These are phyloP conservation scores for Gracilaria caudata DNA, from an alignment of 23 red algal genomes.

Conservation along the genomic window DNA sequence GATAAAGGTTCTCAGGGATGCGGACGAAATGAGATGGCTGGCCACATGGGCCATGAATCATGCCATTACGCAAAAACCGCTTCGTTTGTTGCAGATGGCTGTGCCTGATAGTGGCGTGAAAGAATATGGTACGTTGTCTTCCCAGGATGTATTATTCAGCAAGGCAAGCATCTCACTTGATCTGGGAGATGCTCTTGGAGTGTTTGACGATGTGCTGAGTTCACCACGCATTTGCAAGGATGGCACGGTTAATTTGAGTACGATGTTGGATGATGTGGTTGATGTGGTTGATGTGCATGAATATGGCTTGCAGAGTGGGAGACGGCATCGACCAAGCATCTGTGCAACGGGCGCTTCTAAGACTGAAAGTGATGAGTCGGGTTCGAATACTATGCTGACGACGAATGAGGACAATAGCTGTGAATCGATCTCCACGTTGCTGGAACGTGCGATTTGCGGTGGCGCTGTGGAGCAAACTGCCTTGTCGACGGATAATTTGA, in stretches of 20 bases:
- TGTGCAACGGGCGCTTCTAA: not conserved
- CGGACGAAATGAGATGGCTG: not conserved
- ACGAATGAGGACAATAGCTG: not conserved
- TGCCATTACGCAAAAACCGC: not conserved
- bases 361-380: not conserved
- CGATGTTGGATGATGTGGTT: not conserved
- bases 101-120: not conserved
- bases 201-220: constrained; percentile 7
- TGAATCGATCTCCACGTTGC: not conserved
- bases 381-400: not conserved
- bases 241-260: not conserved
- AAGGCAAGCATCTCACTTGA: not conserved
- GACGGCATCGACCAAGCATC: not conserved
- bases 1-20: not conserved
- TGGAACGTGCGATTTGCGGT: not conserved
- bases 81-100: not conserved
- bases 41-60: constrained; percentile 31
- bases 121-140: not conserved
- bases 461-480: not conserved
- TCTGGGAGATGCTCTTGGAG: not conserved
- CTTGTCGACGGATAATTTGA: not conserved
- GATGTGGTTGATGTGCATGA: not conserved
- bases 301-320: not conserved
- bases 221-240: not conserved
- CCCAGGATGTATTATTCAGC: not conserved